A percentile compares a stretch with the other conserved stretches of the same genome.
phyloP scores from a whole-genome alignment of 331 rosid species.

The Quercus tomentella region DNA sequence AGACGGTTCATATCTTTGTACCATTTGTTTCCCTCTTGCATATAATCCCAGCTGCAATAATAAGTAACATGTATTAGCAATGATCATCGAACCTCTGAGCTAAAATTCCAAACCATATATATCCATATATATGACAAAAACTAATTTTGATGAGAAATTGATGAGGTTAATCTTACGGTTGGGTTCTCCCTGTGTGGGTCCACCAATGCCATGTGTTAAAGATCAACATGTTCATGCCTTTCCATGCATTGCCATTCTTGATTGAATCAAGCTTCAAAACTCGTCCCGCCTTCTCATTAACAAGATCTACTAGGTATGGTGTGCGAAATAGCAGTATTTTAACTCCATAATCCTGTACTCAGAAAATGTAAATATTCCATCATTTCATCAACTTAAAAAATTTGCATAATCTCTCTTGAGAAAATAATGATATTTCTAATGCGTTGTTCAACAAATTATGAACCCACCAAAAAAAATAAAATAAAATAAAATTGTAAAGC shows the following conservation, averaged over 20 bases:
- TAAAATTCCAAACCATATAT: too few relatives aligned
- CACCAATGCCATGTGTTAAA: constrained; percentile 99
- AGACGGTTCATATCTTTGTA: constrained; percentile 86
- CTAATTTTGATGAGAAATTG: too few relatives aligned
- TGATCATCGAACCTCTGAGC: neutral
- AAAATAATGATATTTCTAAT: too few relatives aligned
- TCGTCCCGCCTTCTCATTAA: constrained; percentile 43
- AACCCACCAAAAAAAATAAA: too few relatives aligned
- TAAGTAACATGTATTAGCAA: neutral
- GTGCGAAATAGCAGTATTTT: constrained; percentile 58
- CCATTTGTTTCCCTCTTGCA: constrained; percentile 58
- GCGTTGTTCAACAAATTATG: too few relatives aligned
- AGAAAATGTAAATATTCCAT: neutral
- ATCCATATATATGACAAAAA: too few relatives aligned
- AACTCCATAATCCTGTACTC: constrained; percentile 64
- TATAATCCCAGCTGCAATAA: constrained; percentile 64
- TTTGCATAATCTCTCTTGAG: too few relatives aligned
- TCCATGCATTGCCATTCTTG: constrained; percentile 68
- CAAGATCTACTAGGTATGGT: constrained; percentile 73
- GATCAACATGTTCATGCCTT: constrained; percentile 73
- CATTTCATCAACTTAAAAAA: too few relatives aligned
- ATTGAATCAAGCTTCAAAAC: constrained; percentile 81
- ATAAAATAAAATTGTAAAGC: too few relatives aligned
- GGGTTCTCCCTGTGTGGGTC: constrained; percentile 84
- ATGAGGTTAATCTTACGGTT: constrained; percentile 60